A percentile compares a stretch with the other conserved stretches of the same genome.
These are phyloP conservation scores for Escovopsis sp. DNA, from an alignment of 2,329 filamentous ascomycete species.

Conservation along the genomic window DNA sequence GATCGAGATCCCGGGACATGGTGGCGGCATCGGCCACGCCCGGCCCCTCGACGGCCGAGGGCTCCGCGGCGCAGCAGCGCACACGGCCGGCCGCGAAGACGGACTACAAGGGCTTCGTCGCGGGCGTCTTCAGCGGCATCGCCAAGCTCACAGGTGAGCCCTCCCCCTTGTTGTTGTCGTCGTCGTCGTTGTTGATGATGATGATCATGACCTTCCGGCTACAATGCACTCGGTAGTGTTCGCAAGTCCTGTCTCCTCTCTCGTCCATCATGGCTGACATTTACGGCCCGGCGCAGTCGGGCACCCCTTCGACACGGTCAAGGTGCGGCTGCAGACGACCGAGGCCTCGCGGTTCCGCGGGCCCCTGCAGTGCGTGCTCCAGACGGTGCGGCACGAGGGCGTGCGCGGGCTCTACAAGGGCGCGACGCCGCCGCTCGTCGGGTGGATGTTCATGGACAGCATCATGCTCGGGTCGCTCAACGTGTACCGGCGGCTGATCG, in stretches of 20 bases:
- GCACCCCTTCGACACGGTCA: constrained; percentile 86
- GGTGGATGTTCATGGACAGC: constrained; percentile 97
- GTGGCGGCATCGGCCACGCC: constrained; percentile 1
- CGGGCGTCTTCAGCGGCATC: constrained; percentile 88
- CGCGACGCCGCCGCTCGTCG: constrained; percentile 77
- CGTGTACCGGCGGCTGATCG: constrained; percentile 72
- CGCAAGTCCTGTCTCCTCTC: background rate
- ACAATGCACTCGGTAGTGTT: no score
- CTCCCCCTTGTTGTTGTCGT: no score
- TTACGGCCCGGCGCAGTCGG: constrained; percentile 32
- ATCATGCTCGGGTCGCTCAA: constrained; percentile 85
- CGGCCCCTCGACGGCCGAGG: background rate
- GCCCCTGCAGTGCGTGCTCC: constrained; percentile 69
- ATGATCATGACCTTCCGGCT: no score
- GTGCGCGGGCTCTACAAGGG: constrained; percentile 84
- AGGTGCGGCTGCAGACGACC: constrained; percentile 87
- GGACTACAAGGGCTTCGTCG: constrained; percentile 90
- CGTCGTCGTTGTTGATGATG: no score
- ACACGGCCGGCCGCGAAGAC: constrained; percentile 13
- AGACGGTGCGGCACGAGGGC: constrained; percentile 78
- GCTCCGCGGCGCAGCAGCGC: background rate
- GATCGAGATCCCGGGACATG: background rate
- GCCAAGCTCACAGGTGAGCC: constrained; percentile 67
- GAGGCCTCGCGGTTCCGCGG: constrained; percentile 64
- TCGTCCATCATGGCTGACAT: background rate